A percentile compares a stretch with the other conserved stretches of the same genome.
Conservation (phyloP, 176 grass and related monocot genomes). For the Rhynchospora pubera region DNA sequence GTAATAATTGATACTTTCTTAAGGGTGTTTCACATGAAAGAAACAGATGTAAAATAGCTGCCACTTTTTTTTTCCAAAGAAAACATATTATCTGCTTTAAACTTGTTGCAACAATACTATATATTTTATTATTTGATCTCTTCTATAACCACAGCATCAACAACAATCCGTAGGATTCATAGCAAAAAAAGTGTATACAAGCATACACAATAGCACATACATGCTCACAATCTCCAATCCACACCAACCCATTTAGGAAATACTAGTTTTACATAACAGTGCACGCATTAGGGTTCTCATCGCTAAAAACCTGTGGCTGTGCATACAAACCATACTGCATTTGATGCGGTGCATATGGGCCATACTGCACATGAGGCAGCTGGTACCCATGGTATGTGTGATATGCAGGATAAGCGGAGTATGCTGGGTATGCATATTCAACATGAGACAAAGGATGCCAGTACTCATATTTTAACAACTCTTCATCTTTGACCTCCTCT, state of each 20-base stretch:
- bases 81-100: background rate
- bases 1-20: too few relatives aligned
- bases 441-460: slow-evolving; percentile 21
- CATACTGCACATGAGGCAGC: background rate
- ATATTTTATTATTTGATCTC: slow-evolving; percentile 14
- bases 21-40: too few relatives aligned
- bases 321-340: background rate
- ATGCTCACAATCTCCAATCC: background rate
- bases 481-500: slow-evolving; percentile 10
- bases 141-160: background rate
- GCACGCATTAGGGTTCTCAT: slow-evolving; percentile 63
- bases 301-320: slow-evolving; percentile 33
- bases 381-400: background rate
- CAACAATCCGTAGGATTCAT: background rate
- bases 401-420: background rate
- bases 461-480: slow-evolving; percentile 33
- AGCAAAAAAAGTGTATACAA: slow-evolving; percentile 2
- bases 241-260: background rate
- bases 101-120: background rate
- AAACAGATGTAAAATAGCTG: too few relatives aligned
- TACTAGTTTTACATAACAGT: slow-evolving; percentile 24
- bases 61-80: too few relatives aligned
- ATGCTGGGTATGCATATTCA: slow-evolving; percentile 30
- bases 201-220: background rate
- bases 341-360: background rate